Conservation (phyloP, 78 protist species). For the Pelomyxa schiedti region DNA sequence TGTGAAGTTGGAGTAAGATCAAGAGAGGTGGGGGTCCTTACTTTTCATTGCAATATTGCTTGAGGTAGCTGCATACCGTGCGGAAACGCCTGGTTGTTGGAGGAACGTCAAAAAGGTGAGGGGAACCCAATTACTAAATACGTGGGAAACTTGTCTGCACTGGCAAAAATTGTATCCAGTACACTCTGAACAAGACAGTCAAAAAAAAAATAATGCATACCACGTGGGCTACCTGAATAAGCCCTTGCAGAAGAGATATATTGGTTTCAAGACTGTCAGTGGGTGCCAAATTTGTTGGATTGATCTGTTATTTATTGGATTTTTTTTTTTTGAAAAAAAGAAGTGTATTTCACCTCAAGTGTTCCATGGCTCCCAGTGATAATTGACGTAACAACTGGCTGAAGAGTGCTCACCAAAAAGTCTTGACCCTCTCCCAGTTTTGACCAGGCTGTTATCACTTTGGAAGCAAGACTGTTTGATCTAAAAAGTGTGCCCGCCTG, state of each 20-base stretch:
- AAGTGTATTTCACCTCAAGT: neutral
- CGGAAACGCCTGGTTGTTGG: neutral
- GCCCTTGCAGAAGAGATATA: neutral
- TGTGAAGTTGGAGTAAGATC: neutral
- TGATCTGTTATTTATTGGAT: neutral
- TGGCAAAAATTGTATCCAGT: neutral
- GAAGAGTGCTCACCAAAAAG: neutral
- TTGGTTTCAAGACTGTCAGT: neutral
- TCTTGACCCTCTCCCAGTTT: neutral
- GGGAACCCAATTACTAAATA: too few relatives aligned
- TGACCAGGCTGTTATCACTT: neutral
- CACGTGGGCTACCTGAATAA: neutral
- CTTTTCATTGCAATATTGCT: neutral
- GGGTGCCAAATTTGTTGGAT: too few relatives aligned
- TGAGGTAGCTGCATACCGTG: neutral
- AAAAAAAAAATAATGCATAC: neutral
- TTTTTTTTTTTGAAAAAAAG: neutral
- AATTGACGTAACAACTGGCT: neutral
- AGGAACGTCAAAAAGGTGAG: too few relatives aligned
- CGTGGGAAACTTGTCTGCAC: too few relatives aligned
- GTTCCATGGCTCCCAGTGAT: neutral
- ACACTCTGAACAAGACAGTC: neutral
- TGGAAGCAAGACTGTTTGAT: neutral
- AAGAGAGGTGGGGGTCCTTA: neutral
- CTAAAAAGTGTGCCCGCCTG: neutral